Evolutionary conservation across 1,284 basidiomycete species (phyloP).

Genomic region (Moesziomyces sp.): DNA sequence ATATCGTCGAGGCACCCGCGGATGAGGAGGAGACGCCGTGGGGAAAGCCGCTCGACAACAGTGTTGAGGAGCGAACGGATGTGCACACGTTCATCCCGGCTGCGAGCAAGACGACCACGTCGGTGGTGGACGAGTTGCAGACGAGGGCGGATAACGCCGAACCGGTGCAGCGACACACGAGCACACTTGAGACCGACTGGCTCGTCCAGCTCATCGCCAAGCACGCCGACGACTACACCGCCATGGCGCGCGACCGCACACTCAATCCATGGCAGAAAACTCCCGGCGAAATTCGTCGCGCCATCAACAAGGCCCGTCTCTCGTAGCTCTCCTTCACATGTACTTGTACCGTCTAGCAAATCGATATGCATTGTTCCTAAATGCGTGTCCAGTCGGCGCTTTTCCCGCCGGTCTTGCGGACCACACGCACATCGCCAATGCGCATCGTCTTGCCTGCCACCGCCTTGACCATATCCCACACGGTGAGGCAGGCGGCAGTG

Average conservation of each 20-base stretch:
- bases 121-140: constrained; percentile 14
- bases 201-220: constrained; percentile 77
- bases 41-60: constrained; percentile 58
- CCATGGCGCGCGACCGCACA: constrained; percentile 83
- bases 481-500: constrained; percentile 79
- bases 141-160: constrained; percentile 17
- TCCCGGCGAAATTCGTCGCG: constrained; percentile 77
- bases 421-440: constrained; percentile 74
- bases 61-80: constrained; percentile 23
- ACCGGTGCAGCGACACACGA: constrained; percentile 75
- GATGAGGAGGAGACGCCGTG: constrained; percentile 68
- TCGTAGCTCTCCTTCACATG: constrained; percentile 9
- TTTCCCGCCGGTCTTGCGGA: constrained; percentile 78
- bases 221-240: constrained; percentile 79
- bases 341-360: constrained; percentile 6
- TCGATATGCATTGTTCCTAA: not conserved
- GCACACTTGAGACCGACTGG: constrained; percentile 77
- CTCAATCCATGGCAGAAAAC: constrained; percentile 89
- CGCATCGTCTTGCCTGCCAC: constrained; percentile 84
- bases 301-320: constrained; percentile 56
- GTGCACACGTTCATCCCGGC: constrained; percentile 29
- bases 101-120: not conserved
- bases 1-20: constrained; percentile 78
- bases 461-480: constrained; percentile 93
- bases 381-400: constrained; percentile 72